These are phyloP conservation scores for Cylindricascospora bacillispora DNA, from an alignment of 1,139 yeast species.

Conservation along the genomic window DNA sequence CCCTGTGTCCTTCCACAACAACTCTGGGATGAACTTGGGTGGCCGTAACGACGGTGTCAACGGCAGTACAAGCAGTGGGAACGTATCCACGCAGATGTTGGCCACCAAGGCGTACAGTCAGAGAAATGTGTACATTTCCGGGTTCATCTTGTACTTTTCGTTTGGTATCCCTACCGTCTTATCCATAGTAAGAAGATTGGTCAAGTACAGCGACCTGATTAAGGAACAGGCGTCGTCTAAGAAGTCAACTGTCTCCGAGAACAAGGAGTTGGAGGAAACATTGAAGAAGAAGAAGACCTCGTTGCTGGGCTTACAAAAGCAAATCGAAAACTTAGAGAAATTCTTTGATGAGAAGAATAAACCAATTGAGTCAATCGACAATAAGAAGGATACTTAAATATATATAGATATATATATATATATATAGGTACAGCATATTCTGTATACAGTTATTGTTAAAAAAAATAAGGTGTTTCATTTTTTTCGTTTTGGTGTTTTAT, in stretches of 20 bases:
- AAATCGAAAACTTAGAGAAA: constrained; percentile 39
- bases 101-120: constrained; percentile 48
- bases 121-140: constrained; percentile 58
- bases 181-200: constrained; percentile 43
- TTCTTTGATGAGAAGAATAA: constrained; percentile 33
- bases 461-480: neutral
- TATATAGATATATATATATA: neutral
- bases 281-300: constrained; percentile 33
- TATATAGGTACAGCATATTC: neutral
- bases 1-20: constrained; percentile 17
- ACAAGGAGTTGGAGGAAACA: constrained; percentile 27
- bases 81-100: constrained; percentile 10
- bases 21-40: constrained; percentile 6
- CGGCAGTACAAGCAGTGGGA: constrained; percentile 4
- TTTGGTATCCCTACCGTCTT: constrained; percentile 48
- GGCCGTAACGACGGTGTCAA: neutral
- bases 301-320: constrained; percentile 38
- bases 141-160: constrained; percentile 52
- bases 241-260: constrained; percentile 3
- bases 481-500: no score
- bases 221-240: constrained; percentile 18
- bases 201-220: constrained; percentile 38
- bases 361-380: constrained; percentile 2
- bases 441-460: neutral
- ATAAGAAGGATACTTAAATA: constrained; percentile 1